Conservation (phyloP, 176 grass and related monocot genomes). For the Cenchrus americanus region DNA sequence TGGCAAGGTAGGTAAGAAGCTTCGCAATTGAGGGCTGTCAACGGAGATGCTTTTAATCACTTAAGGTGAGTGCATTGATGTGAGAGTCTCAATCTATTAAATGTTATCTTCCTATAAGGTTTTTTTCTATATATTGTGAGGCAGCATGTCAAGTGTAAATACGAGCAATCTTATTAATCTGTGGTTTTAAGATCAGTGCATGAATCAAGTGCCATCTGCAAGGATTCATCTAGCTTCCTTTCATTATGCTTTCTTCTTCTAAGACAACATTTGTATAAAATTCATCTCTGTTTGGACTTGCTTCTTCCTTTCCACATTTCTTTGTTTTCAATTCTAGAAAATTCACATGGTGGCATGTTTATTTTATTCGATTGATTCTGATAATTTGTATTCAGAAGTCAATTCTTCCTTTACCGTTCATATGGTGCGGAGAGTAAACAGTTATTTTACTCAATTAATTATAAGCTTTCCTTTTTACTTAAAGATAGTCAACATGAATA, state of each 20-base stretch:
- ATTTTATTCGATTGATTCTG: not conserved
- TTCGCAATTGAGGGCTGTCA: conserved; percentile 7
- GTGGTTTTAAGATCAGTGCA: conserved; percentile 19
- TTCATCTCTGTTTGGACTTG: not conserved
- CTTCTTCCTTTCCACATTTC: not conserved
- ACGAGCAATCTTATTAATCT: conserved; percentile 28
- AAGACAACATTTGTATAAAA: not conserved
- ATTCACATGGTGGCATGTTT: conserved; percentile 3
- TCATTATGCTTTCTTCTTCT: not conserved
- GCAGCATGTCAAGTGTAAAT: conserved; percentile 48
- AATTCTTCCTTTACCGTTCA: not conserved
- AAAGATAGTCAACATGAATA: not conserved
- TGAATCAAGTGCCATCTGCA: not conserved
- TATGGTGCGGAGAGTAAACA: conserved; percentile 1
- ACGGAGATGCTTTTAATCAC: conserved; percentile 13
- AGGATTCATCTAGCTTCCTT: conserved; percentile 19
- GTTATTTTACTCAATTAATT: not conserved
- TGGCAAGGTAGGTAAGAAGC: conserved; percentile 44
- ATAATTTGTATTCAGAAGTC: conserved; percentile 32
- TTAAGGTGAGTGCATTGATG: conserved; percentile 15
- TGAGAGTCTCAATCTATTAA: conserved; percentile 14
- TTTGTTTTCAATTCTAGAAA: conserved; percentile 23
- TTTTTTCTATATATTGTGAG: conserved; percentile 23
- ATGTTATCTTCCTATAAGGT: conserved; percentile 11
- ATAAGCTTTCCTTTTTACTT: not conserved